Percentiles rank a stretch among this genome's conserved stretches.
Conservation (phyloP, 176 grass and related monocot species). For the Aegilops bicornis region DNA sequence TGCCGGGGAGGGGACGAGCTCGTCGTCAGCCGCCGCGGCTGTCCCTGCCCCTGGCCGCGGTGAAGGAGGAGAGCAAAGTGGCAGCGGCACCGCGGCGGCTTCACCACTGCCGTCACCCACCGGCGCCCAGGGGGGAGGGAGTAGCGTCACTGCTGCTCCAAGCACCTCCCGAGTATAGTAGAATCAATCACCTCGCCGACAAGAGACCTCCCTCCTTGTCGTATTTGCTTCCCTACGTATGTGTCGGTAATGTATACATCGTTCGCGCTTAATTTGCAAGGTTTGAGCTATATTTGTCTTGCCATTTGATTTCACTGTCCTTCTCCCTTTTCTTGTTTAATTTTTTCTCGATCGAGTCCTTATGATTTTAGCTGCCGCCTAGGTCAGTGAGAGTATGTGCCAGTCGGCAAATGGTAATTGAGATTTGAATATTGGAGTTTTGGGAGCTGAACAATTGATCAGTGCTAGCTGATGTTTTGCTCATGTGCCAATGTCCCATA, state of each 20-base stretch:
- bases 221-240: conserved; percentile 50
- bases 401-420: background rate
- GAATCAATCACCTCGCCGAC: conserved; percentile 32
- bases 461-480: background rate
- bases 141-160: background rate
- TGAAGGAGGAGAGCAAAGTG: conserved; percentile 7
- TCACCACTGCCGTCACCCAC: background rate
- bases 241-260: conserved; percentile 40
- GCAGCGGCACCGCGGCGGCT: background rate
- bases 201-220: conserved; percentile 9
- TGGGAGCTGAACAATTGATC: background rate
- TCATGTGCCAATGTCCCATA: conserved; percentile 20
- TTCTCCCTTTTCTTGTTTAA: conserved; percentile 18
- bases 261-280: conserved; percentile 34
- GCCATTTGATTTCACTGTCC: conserved; percentile 33
- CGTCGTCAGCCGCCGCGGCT: conserved; percentile 5
- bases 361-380: conserved; percentile 22
- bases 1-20: conserved; percentile 28
- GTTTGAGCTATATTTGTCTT: conserved; percentile 41
- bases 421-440: background rate
- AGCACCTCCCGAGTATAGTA: conserved; percentile 48
- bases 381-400: conserved; percentile 25
- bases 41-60: background rate
- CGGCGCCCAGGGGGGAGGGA: conserved; percentile 5
- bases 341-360: conserved; percentile 2